phyloP scores from a whole-genome alignment of 2,329 filamentous ascomycete species.

The Cadophora sp. region DNA sequence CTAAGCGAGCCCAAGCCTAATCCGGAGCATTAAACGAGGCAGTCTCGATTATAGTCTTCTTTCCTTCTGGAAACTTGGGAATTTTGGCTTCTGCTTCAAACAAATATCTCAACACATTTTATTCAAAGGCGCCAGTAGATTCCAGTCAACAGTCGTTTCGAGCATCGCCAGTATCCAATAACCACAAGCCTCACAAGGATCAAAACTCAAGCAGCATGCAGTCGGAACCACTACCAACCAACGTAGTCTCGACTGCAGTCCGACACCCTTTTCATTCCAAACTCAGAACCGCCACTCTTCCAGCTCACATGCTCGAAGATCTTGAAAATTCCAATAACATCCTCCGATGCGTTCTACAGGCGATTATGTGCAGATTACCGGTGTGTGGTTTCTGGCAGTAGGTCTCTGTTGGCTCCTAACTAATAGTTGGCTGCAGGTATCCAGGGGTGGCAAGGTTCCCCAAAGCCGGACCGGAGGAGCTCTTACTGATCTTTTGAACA shows the following conservation, averaged over 20 bases:
- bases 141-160: neutral
- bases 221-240: neutral
- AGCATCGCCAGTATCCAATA: neutral
- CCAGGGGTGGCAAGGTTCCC: neutral
- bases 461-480: neutral
- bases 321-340: neutral
- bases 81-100: neutral
- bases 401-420: no score
- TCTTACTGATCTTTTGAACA: neutral
- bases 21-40: neutral
- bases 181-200: neutral
- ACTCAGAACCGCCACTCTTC: neutral
- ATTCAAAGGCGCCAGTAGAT: neutral
- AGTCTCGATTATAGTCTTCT: neutral
- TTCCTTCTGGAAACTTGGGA: neutral
- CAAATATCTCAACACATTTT: neutral
- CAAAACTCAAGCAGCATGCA: neutral
- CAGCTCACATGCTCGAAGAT: neutral
- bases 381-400: neutral
- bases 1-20: slow-evolving; percentile 13
- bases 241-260: neutral
- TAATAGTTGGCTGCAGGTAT: neutral
- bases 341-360: neutral
- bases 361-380: neutral
- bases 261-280: neutral